Evolutionary conservation across 257 asterid species (phyloP), one percentile per base, ranked within the genome.

Genomic region (Mentha longifolia): DNA sequence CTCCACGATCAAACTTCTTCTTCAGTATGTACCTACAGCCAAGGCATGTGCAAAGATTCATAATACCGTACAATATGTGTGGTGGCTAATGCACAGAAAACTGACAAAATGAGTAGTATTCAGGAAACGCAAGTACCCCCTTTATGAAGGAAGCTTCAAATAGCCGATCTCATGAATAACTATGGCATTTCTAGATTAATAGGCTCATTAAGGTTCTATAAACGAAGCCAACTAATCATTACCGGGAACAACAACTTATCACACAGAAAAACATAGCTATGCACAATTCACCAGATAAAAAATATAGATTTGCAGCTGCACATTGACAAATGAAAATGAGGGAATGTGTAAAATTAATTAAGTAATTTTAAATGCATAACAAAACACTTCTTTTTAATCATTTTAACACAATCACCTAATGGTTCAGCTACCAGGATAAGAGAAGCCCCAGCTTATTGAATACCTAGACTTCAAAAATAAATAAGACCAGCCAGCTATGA

Each of bases 1-100:
- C 91, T 78, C 99, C 99, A 65, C 96, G 98, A 65, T 79, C 97
- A 87, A 89, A 94, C 86, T 92, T 87, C 83, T 91, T 94, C 86
- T 94, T 94, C 41, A 94, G 73, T 76, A 91, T 89, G 88, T 94
- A 94, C 83, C 99, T 94, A 75, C 15, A 17, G 25, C 19, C 6
- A 43, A 47, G 62, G 69, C 45, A 65, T 43, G 57, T 63, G 31
- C 52, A 63, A 54, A 19, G 10, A 61, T 62, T 9, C 20, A 25
- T 54, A 4, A 16, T 54, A 46, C 12, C 68, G n/a, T n/a, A n/a
- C n/a, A n/a, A n/a, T n/a, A n/a, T n/a, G 19, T 49, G 54, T n/a
- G 30, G 30, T 15, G 14, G 9, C 67, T 61, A 52, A 71, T 33
- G 22, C 43, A 74, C 9, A 37, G 61, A 69, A 46, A 57, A 70